phyloP scores from a whole-genome alignment of 495 filamentous ascomycete species.

The Hyaloscypha variabilis region DNA sequence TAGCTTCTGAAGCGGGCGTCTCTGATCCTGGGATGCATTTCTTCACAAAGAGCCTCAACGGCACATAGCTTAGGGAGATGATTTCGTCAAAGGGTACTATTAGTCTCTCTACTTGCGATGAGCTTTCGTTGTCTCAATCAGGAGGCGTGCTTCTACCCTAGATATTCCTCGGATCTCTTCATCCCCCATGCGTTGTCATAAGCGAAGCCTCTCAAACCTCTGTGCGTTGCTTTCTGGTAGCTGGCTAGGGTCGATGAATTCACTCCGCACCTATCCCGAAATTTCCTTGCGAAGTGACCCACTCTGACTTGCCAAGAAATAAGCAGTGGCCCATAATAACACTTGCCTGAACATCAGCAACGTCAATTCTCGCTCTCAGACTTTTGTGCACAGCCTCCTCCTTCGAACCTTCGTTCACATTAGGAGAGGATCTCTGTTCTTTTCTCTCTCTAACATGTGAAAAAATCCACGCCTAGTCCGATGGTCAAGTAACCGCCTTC shows the following conservation, averaged over 20 bases:
- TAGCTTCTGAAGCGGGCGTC: slow-evolving; percentile 33
- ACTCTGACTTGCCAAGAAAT: background rate
- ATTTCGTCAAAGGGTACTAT: slow-evolving; percentile 23
- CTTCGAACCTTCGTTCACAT: background rate
- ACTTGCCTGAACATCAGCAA: background rate
- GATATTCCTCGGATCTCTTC: slow-evolving; percentile 35
- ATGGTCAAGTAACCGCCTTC: slow-evolving; percentile 6
- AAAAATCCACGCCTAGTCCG: background rate
- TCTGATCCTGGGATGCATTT: slow-evolving; percentile 33
- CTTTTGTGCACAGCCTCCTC: background rate
- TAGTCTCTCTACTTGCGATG: slow-evolving; percentile 29
- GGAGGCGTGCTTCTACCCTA: slow-evolving; percentile 25
- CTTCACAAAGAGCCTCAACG: slow-evolving; percentile 30
- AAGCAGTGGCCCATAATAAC: background rate
- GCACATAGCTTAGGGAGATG: slow-evolving; percentile 25
- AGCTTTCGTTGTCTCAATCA: slow-evolving; percentile 11
- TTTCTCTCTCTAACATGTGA: background rate
- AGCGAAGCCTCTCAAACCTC: slow-evolving; percentile 27
- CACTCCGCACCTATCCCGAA: slow-evolving; percentile 18
- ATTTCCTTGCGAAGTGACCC: slow-evolving; percentile 4
- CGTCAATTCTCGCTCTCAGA: background rate
- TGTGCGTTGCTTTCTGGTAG: slow-evolving; percentile 21
- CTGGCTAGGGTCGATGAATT: slow-evolving; percentile 28
- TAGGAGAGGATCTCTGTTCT: background rate
- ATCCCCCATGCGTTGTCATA: slow-evolving; percentile 34